Evolutionary conservation across 2,329 filamentous ascomycete genomes (phyloP).

Genomic region (Helminthosporium solani): DNA sequence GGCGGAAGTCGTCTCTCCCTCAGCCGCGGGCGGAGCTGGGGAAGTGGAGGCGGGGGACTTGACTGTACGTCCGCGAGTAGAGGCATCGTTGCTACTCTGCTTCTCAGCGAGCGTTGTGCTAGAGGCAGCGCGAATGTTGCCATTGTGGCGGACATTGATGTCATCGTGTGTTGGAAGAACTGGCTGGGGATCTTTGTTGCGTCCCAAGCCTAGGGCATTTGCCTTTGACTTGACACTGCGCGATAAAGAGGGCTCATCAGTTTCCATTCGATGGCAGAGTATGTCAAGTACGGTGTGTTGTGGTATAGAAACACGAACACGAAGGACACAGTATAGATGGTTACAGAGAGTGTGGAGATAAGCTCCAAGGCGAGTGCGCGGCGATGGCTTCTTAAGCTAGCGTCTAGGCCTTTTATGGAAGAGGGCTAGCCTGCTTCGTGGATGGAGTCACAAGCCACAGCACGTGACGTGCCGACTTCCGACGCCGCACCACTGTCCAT

Average conservation of each 20-base stretch:
- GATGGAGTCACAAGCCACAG: too few relatives aligned
- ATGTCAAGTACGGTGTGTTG: too few relatives aligned
- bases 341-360: too few relatives aligned
- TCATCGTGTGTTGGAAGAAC: conserved; percentile 32
- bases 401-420: too few relatives aligned
- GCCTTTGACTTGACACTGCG: conserved; percentile 54
- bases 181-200: conserved; percentile 32
- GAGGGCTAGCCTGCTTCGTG: too few relatives aligned
- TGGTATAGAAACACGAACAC: too few relatives aligned
- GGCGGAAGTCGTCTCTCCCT: conserved; percentile 56
- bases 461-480: too few relatives aligned
- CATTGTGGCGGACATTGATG: conserved; percentile 9
- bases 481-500: too few relatives aligned
- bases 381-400: too few relatives aligned
- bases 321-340: too few relatives aligned
- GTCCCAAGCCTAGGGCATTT: conserved; percentile 48
- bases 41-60: conserved; percentile 24
- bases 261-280: conserved; percentile 33
- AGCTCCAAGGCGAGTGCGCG: too few relatives aligned
- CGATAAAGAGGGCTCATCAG: conserved; percentile 53
- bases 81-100: conserved; percentile 11
- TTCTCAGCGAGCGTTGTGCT: conserved; percentile 27
- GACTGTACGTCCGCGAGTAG: conserved; percentile 21
- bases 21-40: conserved; percentile 44
- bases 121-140: conserved; percentile 13